Conservation (phyloP, 2,329 filamentous ascomycete species). For the Thielaviopsis euricoi region DNA sequence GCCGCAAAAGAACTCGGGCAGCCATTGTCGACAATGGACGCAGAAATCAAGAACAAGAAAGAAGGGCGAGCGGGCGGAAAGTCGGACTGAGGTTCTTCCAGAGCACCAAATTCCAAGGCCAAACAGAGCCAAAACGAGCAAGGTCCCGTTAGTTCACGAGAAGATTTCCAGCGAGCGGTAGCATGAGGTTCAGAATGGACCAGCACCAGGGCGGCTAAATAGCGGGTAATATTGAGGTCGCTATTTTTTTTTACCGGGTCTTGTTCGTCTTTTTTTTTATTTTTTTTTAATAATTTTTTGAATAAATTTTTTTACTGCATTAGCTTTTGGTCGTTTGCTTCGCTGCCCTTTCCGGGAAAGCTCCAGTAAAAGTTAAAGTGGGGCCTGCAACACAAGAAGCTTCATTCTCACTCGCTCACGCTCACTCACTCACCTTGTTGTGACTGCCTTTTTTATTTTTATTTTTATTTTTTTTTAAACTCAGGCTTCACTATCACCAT, state of each 20-base stretch:
- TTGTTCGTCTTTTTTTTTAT: not conserved
- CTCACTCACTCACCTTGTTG: not conserved
- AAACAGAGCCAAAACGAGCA: not conserved
- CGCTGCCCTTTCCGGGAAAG: not conserved
- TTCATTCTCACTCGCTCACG: not conserved
- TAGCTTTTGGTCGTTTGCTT: not conserved
- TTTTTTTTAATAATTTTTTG: no score
- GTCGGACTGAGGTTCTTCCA: slow-evolving; percentile 2
- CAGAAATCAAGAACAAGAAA: not conserved
- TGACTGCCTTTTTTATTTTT: not conserved
- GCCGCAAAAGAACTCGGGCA: slow-evolving; percentile 41
- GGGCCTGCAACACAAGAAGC: not conserved
- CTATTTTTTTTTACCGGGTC: not conserved
- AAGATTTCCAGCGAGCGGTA: slow-evolving; percentile 10
- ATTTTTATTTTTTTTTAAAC: not conserved
- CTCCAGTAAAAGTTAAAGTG: not conserved
- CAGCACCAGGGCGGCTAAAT: slow-evolving; percentile 8
- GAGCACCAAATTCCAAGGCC: slow-evolving; percentile 3
- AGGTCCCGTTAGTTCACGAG: slow-evolving; percentile 6
- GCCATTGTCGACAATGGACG: slow-evolving; percentile 31
- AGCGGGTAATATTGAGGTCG: slow-evolving; percentile 5
- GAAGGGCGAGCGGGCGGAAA: not conserved
- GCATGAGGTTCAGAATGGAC: slow-evolving; percentile 3
- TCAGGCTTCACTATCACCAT: no score
- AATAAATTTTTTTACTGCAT: not conserved